Conservation (phyloP, 176 grass and related monocot species). For the Tillandsia leiboldiana region DNA sequence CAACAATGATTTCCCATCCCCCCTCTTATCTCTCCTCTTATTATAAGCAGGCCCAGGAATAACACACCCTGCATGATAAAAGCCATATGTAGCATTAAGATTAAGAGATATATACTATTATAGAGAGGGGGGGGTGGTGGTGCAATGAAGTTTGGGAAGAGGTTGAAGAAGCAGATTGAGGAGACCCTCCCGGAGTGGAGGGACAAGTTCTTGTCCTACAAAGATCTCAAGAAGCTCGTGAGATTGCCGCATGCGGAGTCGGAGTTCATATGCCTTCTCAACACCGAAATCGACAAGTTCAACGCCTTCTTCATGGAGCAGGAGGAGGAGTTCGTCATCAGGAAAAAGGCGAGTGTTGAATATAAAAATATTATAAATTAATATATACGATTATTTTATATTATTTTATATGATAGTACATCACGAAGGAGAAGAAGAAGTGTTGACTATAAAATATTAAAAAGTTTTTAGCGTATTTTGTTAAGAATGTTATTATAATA, state of each 20-base stretch:
- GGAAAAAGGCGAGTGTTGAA: slow-evolving; percentile 33
- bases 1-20: neutral
- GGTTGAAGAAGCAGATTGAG: slow-evolving; percentile 78
- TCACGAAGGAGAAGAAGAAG: no score
- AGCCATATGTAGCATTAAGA: neutral
- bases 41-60: slow-evolving; percentile 10
- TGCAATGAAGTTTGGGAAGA: slow-evolving; percentile 88
- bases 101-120: neutral
- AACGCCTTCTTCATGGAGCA: slow-evolving; percentile 88
- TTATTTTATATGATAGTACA: no score
- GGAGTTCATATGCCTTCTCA: slow-evolving; percentile 48
- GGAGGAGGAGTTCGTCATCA: slow-evolving; percentile 89
- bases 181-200: slow-evolving; percentile 88
- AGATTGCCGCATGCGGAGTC: slow-evolving; percentile 38
- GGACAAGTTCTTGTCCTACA: slow-evolving; percentile 71
- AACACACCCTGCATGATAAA: slow-evolving; percentile 9
- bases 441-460: no score
- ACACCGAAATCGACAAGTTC: slow-evolving; percentile 87
- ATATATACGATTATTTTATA: no score
- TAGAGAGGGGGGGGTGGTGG: no score
- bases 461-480: no score
- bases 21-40: neutral
- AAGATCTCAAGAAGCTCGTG: slow-evolving; percentile 76
- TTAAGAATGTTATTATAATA: no score
- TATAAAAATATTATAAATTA: no score